phyloP scores from a whole-genome alignment of 768 basidiomycete species.

The Collybia nuda region DNA sequence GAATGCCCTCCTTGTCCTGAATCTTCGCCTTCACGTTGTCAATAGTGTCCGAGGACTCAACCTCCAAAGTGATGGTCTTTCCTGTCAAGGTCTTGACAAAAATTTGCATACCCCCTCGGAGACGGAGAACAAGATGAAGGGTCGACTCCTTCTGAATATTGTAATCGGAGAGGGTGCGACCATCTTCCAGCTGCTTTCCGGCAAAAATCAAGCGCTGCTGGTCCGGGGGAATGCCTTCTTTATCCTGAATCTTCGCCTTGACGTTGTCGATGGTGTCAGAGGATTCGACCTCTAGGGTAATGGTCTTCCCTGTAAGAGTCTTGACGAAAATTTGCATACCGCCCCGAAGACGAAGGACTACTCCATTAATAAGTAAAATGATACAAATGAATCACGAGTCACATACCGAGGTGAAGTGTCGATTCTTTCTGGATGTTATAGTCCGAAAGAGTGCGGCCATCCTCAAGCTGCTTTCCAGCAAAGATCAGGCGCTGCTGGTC shows the following conservation, averaged over 20 bases:
- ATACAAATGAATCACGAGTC: slow-evolving; percentile 2
- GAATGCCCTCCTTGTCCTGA: slow-evolving; percentile 19
- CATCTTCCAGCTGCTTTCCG: slow-evolving; percentile 20
- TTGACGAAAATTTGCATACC: slow-evolving; percentile 27
- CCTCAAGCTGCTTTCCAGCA: slow-evolving; percentile 34
- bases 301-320: slow-evolving; percentile 20
- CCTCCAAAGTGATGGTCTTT: slow-evolving; percentile 16
- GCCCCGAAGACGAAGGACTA: slow-evolving; percentile 33
- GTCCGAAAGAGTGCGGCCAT: slow-evolving; percentile 41
- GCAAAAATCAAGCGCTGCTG: slow-evolving; percentile 20
- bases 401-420: slow-evolving; percentile 49
- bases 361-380: neutral
- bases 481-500: slow-evolving; percentile 21
- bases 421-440: slow-evolving; percentile 49
- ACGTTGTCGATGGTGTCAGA: slow-evolving; percentile 21
- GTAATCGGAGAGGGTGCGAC: slow-evolving; percentile 20
- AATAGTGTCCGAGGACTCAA: slow-evolving; percentile 18
- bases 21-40: slow-evolving; percentile 19
- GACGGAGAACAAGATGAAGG: slow-evolving; percentile 26
- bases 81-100: slow-evolving; percentile 77
- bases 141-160: slow-evolving; percentile 22
- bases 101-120: slow-evolving; percentile 35
- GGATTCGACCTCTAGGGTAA: slow-evolving; percentile 19
- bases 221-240: slow-evolving; percentile 20
- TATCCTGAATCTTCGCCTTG: slow-evolving; percentile 20